Evolutionary conservation across 2,329 filamentous ascomycete species (phyloP).

Genomic region (Alternaria postmessia): DNA sequence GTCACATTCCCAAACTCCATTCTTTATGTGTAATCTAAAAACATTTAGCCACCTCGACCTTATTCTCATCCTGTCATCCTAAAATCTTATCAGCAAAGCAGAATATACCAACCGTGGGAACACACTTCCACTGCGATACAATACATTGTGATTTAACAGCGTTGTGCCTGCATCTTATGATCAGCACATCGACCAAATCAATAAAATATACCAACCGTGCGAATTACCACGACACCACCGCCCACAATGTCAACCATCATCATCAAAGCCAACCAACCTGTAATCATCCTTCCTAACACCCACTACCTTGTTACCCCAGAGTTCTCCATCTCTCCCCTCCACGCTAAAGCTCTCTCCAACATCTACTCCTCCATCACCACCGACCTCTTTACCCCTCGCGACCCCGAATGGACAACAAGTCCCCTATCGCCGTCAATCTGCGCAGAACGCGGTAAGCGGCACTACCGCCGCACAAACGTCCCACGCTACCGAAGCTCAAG

Average conservation of each 20-base stretch:
- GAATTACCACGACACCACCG: not conserved
- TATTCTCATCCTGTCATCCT: not conserved
- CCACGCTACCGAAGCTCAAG: not conserved
- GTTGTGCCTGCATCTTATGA: too few relatives aligned
- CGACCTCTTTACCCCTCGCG: not conserved
- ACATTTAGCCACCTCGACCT: not conserved
- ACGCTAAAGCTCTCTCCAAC: not conserved
- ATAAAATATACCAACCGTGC: not conserved
- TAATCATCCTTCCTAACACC: not conserved
- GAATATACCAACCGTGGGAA: not conserved
- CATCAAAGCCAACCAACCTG: not conserved
- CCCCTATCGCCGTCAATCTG: not conserved
- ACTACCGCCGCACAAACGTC: not conserved
- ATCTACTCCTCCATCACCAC: not conserved
- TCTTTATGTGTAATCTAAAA: not conserved
- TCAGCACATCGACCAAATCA: too few relatives aligned
- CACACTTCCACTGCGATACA: too few relatives aligned
- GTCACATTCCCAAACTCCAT: not conserved
- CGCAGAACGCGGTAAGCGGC: not conserved
- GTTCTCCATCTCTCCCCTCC: not conserved
- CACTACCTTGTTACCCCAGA: not conserved
- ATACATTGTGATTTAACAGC: too few relatives aligned
- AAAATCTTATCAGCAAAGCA: not conserved
- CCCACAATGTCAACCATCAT: not conserved
- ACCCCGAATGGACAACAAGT: not conserved